These are phyloP conservation scores for Solanum corneliomulleri DNA, from an alignment of 257 asterid genomes.

Conservation along the genomic window DNA sequence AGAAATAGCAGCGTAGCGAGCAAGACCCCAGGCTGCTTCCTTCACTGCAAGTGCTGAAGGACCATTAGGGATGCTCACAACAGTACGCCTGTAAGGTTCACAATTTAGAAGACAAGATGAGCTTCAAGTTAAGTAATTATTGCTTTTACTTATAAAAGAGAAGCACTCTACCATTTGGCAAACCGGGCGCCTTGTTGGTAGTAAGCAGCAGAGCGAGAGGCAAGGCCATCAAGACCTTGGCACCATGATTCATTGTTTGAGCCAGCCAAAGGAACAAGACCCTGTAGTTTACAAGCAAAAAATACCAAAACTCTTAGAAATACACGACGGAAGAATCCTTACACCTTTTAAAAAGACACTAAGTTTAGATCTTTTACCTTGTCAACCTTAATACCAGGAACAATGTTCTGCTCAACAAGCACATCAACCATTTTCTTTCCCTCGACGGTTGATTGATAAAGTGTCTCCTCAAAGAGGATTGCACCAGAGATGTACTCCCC, in stretches of 20 bases:
- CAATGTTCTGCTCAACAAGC: slow-evolving; percentile 53
- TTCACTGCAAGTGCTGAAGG: slow-evolving; percentile 69
- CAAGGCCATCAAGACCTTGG: slow-evolving; percentile 79
- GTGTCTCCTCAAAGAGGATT: slow-evolving; percentile 59
- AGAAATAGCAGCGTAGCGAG: slow-evolving; percentile 71
- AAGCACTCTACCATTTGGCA: slow-evolving; percentile 39
- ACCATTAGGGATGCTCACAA: slow-evolving; percentile 69
- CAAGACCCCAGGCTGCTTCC: slow-evolving; percentile 91
- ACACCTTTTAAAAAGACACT: background rate
- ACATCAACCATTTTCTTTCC: slow-evolving; percentile 66
- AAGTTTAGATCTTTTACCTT: slow-evolving; percentile 19
- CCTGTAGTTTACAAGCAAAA: slow-evolving; percentile 16
- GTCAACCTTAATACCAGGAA: slow-evolving; percentile 67
- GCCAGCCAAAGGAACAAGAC: slow-evolving; percentile 62
- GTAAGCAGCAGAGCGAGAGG: slow-evolving; percentile 73
- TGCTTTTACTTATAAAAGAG: background rate
- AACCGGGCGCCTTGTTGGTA: slow-evolving; percentile 78
- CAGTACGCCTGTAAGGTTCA: slow-evolving; percentile 44
- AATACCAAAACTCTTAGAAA: background rate
- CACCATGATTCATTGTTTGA: slow-evolving; percentile 75
- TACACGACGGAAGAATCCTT: background rate
- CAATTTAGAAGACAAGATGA: background rate
- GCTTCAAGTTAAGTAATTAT: background rate
- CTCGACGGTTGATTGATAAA: slow-evolving; percentile 57
- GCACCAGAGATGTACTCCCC: slow-evolving; percentile 63